phyloP scores from a whole-genome alignment of 2,329 filamentous ascomycete species.

The Sporothrix inflata region DNA sequence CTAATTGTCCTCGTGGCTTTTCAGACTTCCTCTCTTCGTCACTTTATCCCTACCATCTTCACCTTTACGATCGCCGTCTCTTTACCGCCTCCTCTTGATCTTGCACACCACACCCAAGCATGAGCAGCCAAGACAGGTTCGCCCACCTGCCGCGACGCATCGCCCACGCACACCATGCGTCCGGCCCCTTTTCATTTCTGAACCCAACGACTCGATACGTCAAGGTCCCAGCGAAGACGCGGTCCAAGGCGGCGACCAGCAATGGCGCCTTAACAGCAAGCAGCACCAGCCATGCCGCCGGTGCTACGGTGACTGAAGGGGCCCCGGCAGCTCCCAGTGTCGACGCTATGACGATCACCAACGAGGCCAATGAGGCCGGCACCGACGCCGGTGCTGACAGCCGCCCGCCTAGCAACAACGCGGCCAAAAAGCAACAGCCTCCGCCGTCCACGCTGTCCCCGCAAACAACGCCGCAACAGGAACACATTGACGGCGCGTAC shows the following conservation, averaged over 20 bases:
- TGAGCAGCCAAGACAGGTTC: conserved; percentile 7
- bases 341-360: conserved; percentile 14
- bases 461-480: background rate
- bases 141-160: conserved; percentile 28
- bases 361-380: background rate
- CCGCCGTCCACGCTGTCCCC: background rate
- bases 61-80: background rate
- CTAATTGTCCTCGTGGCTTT: background rate
- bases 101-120: background rate
- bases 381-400: background rate
- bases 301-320: background rate
- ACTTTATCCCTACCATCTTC: background rate
- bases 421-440: background rate
- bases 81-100: background rate
- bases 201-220: conserved; percentile 36
- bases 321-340: background rate
- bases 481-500: conserved; percentile 35
- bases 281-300: background rate
- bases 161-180: conserved; percentile 15
- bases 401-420: background rate
- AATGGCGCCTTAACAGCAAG: background rate
- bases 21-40: background rate
- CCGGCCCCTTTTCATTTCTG: conserved; percentile 27
- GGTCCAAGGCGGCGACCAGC: background rate
- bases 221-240: conserved; percentile 25